Base-by-base conservation (phyloP, 495 filamentous ascomycete genomes). In the Cairneyella variabilis region DNA sequence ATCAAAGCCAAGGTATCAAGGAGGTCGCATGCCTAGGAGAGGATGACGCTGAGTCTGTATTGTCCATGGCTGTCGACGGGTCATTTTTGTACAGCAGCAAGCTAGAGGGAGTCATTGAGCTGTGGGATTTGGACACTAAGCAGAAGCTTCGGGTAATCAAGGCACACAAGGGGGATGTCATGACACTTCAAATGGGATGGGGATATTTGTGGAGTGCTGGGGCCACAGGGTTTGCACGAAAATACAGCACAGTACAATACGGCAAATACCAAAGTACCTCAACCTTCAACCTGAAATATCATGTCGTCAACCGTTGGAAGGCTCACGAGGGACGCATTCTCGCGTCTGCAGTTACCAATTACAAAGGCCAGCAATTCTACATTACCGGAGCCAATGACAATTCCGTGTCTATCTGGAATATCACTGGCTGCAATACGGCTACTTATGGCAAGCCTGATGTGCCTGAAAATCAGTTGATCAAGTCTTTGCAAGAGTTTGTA, bases 331-430 rank as follows among this genome's bases (percentile, higher is more conserved):
- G 86, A 14, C 84, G 90, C 27, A 86, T 96, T 52, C 76, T 97
- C 20, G 88, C 93, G n/a, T 96, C 93, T 0, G 86, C 86, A 3
- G 77, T 85, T 16, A 83, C 85, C 0, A 79, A 69, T 1, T 76
- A 83, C 53, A 77, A 85, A 9, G 80, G 79, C 17, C 81, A 86
- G 43, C 78, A 84, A 26, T 78, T 95, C 2, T 95, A 87, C 63
- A 88, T 96, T 44, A 96, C 95, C 1, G 93, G 95, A n/a, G 91
- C 90, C 32, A 97, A 93, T 58, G 93, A 98, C 63, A 85, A 90
- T 63, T 85, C 81, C 1, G 80, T 97, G 46, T 84, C 88, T 1
- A 79, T 97, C 23, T 97, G 93, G 93, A 84, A 92, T 63, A 73
- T 96, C 64, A 65, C 88, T 76, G 64, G 84, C 76, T 61, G 58